These are phyloP conservation scores for Pterocarpus macrocarpus DNA, from an alignment of 306 rosid genomes.

Conservation along the genomic window DNA sequence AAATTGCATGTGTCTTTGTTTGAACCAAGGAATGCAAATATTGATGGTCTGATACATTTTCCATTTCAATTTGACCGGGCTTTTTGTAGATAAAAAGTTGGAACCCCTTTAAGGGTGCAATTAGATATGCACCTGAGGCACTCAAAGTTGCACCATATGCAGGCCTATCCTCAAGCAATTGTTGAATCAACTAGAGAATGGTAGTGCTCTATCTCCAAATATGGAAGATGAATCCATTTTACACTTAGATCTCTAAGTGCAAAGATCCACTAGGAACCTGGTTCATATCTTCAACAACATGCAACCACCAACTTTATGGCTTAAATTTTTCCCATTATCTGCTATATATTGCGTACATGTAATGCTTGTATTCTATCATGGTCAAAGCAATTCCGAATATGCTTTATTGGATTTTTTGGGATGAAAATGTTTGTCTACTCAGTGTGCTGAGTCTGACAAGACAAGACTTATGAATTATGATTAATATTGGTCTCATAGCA, in stretches of 20 bases:
- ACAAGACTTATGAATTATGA: background rate
- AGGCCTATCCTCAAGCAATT: constrained; percentile 21
- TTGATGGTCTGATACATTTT: constrained; percentile 45
- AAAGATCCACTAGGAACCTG: constrained; percentile 30
- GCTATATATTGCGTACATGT: constrained; percentile 17
- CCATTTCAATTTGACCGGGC: constrained; percentile 42
- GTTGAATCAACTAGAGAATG: constrained; percentile 34
- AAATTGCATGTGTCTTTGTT: background rate
- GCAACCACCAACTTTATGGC: constrained; percentile 10
- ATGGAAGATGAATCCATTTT: constrained; percentile 57
- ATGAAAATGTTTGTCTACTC: constrained; percentile 25
- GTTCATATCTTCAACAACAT: constrained; percentile 36
- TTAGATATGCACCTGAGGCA: background rate
- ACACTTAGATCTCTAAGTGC: constrained; percentile 26
- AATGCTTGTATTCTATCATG: constrained; percentile 12
- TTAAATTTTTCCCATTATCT: constrained; percentile 18
- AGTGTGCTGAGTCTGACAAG: constrained; percentile 40
- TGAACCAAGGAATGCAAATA: constrained; percentile 11
- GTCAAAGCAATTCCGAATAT: constrained; percentile 7
- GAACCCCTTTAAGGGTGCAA: constrained; percentile 45
- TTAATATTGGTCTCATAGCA: constrained; percentile 13
- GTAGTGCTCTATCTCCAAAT: background rate
- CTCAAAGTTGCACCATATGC: constrained; percentile 16
- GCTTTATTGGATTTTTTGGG: background rate
- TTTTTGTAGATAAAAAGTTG: constrained; percentile 33